phyloP scores from a whole-genome alignment of 1,284 basidiomycete species.

The Xerocomus amazonicus region DNA sequence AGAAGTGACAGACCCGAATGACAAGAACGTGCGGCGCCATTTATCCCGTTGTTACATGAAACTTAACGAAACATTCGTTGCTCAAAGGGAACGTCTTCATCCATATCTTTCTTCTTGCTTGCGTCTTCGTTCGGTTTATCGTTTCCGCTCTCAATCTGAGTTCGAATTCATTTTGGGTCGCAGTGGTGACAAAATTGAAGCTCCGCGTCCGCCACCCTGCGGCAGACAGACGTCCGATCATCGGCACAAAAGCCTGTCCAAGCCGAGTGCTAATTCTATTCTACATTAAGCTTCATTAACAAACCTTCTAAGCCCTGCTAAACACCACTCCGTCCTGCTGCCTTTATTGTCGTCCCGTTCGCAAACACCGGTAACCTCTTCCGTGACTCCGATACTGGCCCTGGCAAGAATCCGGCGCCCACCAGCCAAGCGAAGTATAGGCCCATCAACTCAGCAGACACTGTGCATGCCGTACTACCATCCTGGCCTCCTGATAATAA shows the following conservation, averaged over 20 bases:
- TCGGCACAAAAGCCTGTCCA: background rate
- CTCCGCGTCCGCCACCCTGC: background rate
- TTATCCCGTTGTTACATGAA: background rate
- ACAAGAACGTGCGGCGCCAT: background rate
- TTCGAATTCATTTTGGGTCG: background rate
- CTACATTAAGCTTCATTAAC: background rate
- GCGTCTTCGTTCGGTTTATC: background rate
- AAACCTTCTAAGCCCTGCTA: slow-evolving; percentile 17
- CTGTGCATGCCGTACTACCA: slow-evolving; percentile 50
- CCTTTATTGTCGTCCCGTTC: slow-evolving; percentile 33
- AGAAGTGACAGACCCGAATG: background rate
- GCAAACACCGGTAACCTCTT: slow-evolving; percentile 46
- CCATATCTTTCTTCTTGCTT: background rate
- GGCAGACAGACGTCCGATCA: background rate
- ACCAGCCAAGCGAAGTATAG: slow-evolving; percentile 95
- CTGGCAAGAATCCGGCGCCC: slow-evolving; percentile 79
- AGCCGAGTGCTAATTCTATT: background rate
- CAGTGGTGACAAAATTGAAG: background rate
- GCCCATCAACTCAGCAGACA: slow-evolving; percentile 77
- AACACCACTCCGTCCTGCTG: slow-evolving; percentile 47
- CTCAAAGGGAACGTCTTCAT: background rate
- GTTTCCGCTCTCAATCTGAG: background rate
- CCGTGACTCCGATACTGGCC: slow-evolving; percentile 43
- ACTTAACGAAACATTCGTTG: background rate
- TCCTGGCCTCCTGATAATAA: slow-evolving; percentile 51